Evolutionary conservation across 2,329 filamentous ascomycete genomes (phyloP), one percentile per base, ranked within the genome.

Genomic region (Gaeumannomyces sp.): DNA sequence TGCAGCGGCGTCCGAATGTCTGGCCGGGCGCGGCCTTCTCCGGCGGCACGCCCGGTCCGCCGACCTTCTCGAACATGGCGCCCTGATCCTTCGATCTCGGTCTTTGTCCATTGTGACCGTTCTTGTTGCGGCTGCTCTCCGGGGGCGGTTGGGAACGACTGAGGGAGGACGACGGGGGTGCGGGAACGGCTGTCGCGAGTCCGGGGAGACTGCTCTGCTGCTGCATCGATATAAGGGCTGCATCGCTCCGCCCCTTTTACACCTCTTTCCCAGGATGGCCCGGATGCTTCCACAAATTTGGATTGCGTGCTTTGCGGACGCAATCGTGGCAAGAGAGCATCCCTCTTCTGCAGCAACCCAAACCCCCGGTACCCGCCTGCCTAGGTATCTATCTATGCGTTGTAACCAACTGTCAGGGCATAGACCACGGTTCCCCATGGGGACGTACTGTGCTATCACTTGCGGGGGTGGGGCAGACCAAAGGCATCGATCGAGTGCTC

Each of bases 11-110:
- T 29, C 29, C 29, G 29, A n/a, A n/a, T n/a, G n/a, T n/a, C 13
- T 59, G 22, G 25, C 28, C 62, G 29, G n/a, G 31, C 29, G 25
- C n/a, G 35, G 60, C 60, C 60, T 62, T 62, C 13, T 38, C 60
- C 35, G 60, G 45, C 29, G 33, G 13, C 19, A 13, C 16, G 29
- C 25, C 61, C 33, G 25, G 29, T n/a, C n/a, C n/a, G n/a, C n/a
- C n/a, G 2, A 11, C 22, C 22, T 19, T 58, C 22, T 16, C 27
- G 2, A 58, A 25, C 22, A 27, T 31, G 29, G 4, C 29, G 29
- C 29, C 29, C 29, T n/a, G n/a, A n/a, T n/a, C n/a, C n/a, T n/a
- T n/a, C n/a, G n/a, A n/a, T n/a, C n/a, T n/a, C n/a, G n/a, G n/a
- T n/a, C n/a, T n/a, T n/a, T n/a, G n/a, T n/a, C n/a, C n/a, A n/a